Evolutionary conservation across 2,329 filamentous ascomycete species (phyloP), one percentile per base, ranked within the genome.

Genomic region (Pseudogymnoascus verrucosus): DNA sequence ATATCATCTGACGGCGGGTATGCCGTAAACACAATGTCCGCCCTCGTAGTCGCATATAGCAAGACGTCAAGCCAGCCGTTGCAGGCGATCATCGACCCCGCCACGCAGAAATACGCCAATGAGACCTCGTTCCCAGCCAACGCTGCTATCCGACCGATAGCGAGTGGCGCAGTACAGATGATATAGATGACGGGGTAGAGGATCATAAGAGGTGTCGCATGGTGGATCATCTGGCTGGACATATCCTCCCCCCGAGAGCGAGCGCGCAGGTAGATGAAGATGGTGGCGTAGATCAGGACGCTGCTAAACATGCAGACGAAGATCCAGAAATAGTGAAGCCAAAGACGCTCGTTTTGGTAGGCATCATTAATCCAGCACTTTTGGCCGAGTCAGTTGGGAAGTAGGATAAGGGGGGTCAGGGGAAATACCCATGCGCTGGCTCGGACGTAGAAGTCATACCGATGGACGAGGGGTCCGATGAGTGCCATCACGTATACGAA

Each of bases 301-400:
- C n/a, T n/a, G n/a, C n/a, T n/a, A n/a, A n/a, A n/a, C 34, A 83
- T 77, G 65, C 77, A 75, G 34, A 78, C 65, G 68, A 83, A 88
- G 63, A 89, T 86, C 82, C 84, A 89, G 34, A 88, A 74, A 67
- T 89, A 89, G 69, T 89, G 86, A 0, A 85, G 79, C 66, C 80
- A 79, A 0, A 89, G 76, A 44, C 86, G 83, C 6, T 87, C 77
- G 1, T 75, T 71, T 44, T 80, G 77, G 67, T 83, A 84, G 14
- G 79, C 74, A 3, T 77, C 74, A 64, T 84, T 84, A 64, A 89
- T 81, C 86, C 86, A 89, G 72, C 86, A 19, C 39, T 19, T 42
- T 42, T 42, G 16, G 39, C 39, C 16, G 16, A 42, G 16, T 42
- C 8, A 19, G 39, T 19, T 42, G 8, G 39, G 39, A 42, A 21